A percentile compares a stretch with the other conserved stretches of the same genome.
Conservation (phyloP, 495 filamentous ascomycete species). For the Penicillium coffeae region DNA sequence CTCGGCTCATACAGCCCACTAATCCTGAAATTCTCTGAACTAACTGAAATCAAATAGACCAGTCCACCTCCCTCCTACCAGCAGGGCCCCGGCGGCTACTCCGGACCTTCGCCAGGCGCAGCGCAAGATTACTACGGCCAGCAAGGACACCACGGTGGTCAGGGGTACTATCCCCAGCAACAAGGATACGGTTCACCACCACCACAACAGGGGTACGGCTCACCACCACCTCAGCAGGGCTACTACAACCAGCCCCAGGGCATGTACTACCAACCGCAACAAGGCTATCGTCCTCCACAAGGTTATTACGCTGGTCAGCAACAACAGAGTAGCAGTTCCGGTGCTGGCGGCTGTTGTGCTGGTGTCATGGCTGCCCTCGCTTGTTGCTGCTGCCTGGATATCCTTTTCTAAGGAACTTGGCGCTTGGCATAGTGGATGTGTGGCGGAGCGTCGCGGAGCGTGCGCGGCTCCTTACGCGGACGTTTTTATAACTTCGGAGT, state of each 20-base stretch:
- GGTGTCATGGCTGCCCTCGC: constrained; percentile 47
- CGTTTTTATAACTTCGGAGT: constrained; percentile 4
- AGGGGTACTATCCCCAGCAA: constrained; percentile 16
- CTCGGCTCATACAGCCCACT: not conserved
- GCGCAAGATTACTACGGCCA: constrained; percentile 26
- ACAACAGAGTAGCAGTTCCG: constrained; percentile 19
- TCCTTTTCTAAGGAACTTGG: constrained; percentile 37
- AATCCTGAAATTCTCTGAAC: not conserved
- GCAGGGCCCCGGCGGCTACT: constrained; percentile 16
- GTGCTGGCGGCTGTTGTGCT: constrained; percentile 42
- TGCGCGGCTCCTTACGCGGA: constrained; percentile 3
- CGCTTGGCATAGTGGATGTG: not conserved
- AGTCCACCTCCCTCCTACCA: constrained; percentile 42
- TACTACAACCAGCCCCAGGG: constrained; percentile 31
- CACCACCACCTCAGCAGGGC: constrained; percentile 11
- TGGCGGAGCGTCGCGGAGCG: not conserved
- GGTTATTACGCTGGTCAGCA: constrained; percentile 39
- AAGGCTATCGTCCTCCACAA: constrained; percentile 39
- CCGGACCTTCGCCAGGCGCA: constrained; percentile 26
- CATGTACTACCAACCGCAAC: constrained; percentile 45
- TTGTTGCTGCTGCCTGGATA: constrained; percentile 55
- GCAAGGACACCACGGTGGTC: constrained; percentile 12
- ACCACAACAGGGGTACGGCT: constrained; percentile 16
- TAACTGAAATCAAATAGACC: constrained; percentile 20
- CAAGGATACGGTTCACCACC: constrained; percentile 15